phyloP scores from a whole-genome alignment of 345 rosid species.

The Eucalyptus cloeziana region DNA sequence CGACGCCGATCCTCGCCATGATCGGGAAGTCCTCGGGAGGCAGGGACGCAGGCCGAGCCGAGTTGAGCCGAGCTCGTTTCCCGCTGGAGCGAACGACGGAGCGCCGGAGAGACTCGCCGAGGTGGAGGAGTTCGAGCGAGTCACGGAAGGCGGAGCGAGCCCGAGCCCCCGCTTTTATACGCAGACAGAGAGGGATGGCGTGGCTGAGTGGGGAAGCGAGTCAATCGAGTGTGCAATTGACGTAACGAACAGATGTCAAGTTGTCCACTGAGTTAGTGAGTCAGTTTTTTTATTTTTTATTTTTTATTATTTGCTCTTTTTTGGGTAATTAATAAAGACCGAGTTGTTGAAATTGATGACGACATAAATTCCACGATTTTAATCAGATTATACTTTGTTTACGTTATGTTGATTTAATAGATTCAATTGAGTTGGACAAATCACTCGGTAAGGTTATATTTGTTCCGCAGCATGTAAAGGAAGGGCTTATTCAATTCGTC shows the following conservation, averaged over 20 bases:
- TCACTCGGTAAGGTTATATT: too few relatives aligned
- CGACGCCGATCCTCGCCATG: constrained; percentile 49
- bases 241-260: not conserved
- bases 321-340: too few relatives aligned
- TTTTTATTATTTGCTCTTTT: too few relatives aligned
- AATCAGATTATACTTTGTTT: too few relatives aligned
- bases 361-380: too few relatives aligned
- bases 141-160: not conserved
- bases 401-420: too few relatives aligned
- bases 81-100: not conserved
- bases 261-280: too few relatives aligned
- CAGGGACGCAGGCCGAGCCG: not conserved
- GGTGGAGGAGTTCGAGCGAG: not conserved
- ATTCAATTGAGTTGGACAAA: too few relatives aligned
- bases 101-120: not conserved
- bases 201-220: not conserved
- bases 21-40: not conserved
- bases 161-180: not conserved
- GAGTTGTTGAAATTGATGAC: too few relatives aligned
- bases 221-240: not conserved
- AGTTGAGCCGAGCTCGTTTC: not conserved
- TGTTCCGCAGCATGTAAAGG: rapidly evolving
- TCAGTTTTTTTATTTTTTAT: too few relatives aligned
- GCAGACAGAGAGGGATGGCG: not conserved
- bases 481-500: too few relatives aligned